A percentile compares a stretch with the other conserved stretches of the same genome.
These are phyloP conservation scores for Immersiporthe knoxdaviesiana DNA, from an alignment of 2,329 filamentous ascomycete genomes.

Conservation along the genomic window DNA sequence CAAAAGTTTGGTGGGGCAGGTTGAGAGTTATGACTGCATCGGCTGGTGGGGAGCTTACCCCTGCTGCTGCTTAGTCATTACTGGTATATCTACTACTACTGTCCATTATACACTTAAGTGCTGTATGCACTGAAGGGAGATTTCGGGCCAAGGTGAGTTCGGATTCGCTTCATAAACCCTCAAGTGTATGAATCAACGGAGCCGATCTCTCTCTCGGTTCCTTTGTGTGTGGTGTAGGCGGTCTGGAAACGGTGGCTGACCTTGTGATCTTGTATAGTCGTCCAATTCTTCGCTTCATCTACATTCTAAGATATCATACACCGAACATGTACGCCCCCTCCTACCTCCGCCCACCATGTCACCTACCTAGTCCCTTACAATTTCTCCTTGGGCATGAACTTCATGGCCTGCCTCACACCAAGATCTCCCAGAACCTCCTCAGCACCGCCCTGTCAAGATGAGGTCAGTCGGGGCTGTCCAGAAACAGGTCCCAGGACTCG, in stretches of 20 bases:
- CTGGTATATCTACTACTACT: too few species aligned
- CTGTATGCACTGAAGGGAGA: too few species aligned
- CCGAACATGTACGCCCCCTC: neutral
- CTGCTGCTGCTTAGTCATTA: neutral
- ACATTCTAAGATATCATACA: neutral
- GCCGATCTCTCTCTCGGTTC: too few species aligned
- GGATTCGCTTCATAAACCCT: too few species aligned
- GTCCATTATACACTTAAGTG: neutral
- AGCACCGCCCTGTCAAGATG: slow-evolving; percentile 62
- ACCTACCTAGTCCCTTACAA: slow-evolving; percentile 51
- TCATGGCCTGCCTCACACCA: slow-evolving; percentile 82
- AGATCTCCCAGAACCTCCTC: slow-evolving; percentile 83
- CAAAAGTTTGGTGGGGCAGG: slow-evolving; percentile 6
- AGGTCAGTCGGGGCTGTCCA: neutral
- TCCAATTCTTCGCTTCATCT: neutral
- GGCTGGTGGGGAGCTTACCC: neutral
- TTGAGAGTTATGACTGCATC: neutral
- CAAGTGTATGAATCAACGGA: too few species aligned
- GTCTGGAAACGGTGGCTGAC: neutral
- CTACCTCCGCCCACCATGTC: neutral
- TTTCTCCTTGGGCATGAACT: slow-evolving; percentile 82
- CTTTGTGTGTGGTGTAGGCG: neutral
- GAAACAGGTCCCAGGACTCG: neutral
- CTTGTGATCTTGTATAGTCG: neutral
- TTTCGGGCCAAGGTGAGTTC: too few species aligned